Percentiles rank a stretch among this genome's conserved stretches.
phyloP scores from a whole-genome alignment of 2,329 filamentous ascomycete species.

The Aureobasidium lini region DNA sequence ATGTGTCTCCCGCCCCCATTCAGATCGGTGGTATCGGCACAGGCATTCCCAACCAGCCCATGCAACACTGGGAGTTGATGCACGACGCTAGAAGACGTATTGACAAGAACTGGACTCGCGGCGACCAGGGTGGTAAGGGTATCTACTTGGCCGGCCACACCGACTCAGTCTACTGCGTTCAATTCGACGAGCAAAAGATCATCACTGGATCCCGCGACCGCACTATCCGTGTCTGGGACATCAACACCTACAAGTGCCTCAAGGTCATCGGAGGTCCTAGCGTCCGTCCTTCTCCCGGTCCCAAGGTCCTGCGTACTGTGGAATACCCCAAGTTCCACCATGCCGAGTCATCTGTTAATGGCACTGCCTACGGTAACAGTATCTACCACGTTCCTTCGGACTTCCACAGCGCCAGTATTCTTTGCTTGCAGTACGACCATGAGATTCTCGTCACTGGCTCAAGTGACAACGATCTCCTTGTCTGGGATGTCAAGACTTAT shows the following conservation, averaged over 20 bases:
- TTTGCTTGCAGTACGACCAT: slow-evolving; percentile 92
- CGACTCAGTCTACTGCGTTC: slow-evolving; percentile 95
- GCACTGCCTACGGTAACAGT: slow-evolving; percentile 37
- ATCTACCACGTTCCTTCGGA: slow-evolving; percentile 41
- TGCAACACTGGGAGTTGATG: slow-evolving; percentile 78
- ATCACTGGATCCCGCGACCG: slow-evolving; percentile 93
- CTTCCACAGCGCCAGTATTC: slow-evolving; percentile 85
- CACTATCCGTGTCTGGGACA: slow-evolving; percentile 94
- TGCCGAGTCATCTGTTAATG: slow-evolving; percentile 38
- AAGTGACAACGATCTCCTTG: slow-evolving; percentile 82
- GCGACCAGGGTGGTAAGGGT: slow-evolving; percentile 62
- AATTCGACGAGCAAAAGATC: slow-evolving; percentile 97
- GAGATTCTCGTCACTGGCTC: slow-evolving; percentile 91
- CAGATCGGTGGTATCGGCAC: slow-evolving; percentile 46
- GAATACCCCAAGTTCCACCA: slow-evolving; percentile 32
- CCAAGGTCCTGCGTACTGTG: slow-evolving; percentile 37
- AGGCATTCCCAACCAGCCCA: slow-evolving; percentile 42
- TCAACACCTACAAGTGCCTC: slow-evolving; percentile 76
- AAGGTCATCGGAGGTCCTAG: slow-evolving; percentile 77
- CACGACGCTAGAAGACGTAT: slow-evolving; percentile 71
- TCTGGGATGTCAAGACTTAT: slow-evolving; percentile 81
- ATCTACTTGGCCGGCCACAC: slow-evolving; percentile 89
- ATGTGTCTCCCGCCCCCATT: slow-evolving; percentile 37
- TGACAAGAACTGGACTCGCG: slow-evolving; percentile 64
- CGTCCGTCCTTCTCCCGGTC: slow-evolving; percentile 43